These are phyloP conservation scores for Camelina sativa DNA, from an alignment of 345 rosid genomes.

Conservation along the genomic window DNA sequence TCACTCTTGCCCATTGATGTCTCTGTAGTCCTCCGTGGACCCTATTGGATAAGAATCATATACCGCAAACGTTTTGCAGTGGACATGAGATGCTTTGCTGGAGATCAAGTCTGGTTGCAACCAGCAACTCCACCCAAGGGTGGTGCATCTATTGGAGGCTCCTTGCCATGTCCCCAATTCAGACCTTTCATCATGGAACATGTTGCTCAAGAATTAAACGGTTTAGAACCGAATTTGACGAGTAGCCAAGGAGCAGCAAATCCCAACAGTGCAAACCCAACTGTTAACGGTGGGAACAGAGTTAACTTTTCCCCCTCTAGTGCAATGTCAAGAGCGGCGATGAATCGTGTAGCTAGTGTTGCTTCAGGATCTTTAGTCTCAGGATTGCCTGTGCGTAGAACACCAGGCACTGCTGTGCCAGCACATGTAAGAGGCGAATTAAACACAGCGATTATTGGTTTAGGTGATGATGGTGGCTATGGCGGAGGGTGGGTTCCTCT, in stretches of 20 bases:
- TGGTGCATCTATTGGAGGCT: conserved; percentile 91
- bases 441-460: conserved; percentile 95
- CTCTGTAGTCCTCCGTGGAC: conserved; percentile 97
- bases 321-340: conserved; percentile 63
- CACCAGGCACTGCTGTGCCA: conserved; percentile 80
- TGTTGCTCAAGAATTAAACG: conserved; percentile 96
- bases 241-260: conserved; percentile 68
- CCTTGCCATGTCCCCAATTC: conserved; percentile 98
- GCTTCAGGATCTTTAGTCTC: conserved; percentile 68
- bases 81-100: conserved; percentile 99
- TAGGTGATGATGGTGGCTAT: conserved; percentile 99
- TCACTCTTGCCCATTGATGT: conserved; percentile 98
- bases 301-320: conserved; percentile 63
- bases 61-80: conserved; percentile 96
- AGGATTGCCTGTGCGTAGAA: conserved; percentile 79
- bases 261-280: conserved; percentile 53
- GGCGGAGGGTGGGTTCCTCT: conserved; percentile 99
- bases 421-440: conserved; percentile 95
- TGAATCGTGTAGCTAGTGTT: conserved; percentile 76
- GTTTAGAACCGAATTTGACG: conserved; percentile 75
- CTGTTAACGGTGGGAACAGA: conserved; percentile 67
- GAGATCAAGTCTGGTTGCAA: conserved; percentile 99
- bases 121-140: conserved; percentile 99
- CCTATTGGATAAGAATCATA: conserved; percentile 95
- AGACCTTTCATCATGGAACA: conserved; percentile 99